Percentiles rank a stretch among this genome's conserved stretches.
phyloP scores from a whole-genome alignment of 2,329 filamentous ascomycete species.

The Dryadomyces quercus-mongolicae region DNA sequence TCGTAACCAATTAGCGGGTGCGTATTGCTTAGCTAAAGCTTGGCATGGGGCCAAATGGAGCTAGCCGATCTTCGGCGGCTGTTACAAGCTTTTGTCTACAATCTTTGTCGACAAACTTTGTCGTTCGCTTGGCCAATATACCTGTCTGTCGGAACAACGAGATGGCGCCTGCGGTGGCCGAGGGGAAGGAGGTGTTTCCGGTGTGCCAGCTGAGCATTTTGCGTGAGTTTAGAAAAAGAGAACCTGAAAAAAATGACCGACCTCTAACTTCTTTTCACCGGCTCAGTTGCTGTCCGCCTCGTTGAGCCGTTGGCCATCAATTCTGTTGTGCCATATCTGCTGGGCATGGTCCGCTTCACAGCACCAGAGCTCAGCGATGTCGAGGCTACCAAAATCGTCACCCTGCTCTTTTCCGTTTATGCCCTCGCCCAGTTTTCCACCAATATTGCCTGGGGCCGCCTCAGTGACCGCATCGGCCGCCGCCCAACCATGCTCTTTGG shows the following conservation, averaged over 20 bases:
- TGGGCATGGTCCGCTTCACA: slow-evolving; percentile 1
- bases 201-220: neutral
- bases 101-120: too few relatives aligned
- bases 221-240: neutral
- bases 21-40: too few relatives aligned
- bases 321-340: slow-evolving; percentile 8
- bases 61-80: too few relatives aligned
- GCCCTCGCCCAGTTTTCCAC: slow-evolving; percentile 6
- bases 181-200: neutral
- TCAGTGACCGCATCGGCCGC: slow-evolving; percentile 7
- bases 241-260: neutral
- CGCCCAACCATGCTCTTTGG: slow-evolving; percentile 8
- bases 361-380: slow-evolving; percentile 1
- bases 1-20: too few relatives aligned
- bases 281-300: slow-evolving; percentile 7
- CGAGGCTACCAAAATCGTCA: slow-evolving; percentile 5
- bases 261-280: neutral
- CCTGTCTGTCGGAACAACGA: neutral
- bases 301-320: slow-evolving; percentile 9
- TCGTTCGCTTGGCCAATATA: too few relatives aligned
- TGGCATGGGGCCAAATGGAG: too few relatives aligned
- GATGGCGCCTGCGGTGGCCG: neutral
- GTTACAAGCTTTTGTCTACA: too few relatives aligned
- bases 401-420: slow-evolving; percentile 6
- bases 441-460: slow-evolving; percentile 7